phyloP scores from a whole-genome alignment of 495 filamentous ascomycete genomes.

The Cercophora newfieldiana region DNA sequence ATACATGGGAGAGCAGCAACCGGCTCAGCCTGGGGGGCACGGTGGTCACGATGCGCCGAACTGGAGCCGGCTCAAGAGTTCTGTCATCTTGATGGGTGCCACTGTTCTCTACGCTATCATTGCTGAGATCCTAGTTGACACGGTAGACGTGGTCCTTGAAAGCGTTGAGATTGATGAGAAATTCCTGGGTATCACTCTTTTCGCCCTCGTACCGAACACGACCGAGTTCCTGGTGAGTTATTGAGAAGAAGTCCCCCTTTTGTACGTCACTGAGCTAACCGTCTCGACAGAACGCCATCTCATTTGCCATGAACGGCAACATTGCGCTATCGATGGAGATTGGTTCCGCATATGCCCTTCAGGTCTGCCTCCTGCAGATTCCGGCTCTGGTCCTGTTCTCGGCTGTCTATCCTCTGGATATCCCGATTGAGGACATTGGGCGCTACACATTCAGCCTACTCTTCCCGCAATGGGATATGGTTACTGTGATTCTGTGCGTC shows the following conservation, averaged over 20 bases:
- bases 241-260: not conserved
- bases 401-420: conserved; percentile 51
- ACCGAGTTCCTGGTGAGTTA: conserved; percentile 88
- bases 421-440: conserved; percentile 54
- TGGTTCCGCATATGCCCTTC: conserved; percentile 93
- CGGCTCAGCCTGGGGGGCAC: conserved; percentile 28
- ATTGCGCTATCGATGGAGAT: conserved; percentile 99
- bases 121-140: conserved; percentile 94
- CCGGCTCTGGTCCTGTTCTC: conserved; percentile 91
- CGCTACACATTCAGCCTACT: conserved; percentile 89
- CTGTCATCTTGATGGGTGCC: conserved; percentile 83
- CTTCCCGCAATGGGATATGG: conserved; percentile 99
- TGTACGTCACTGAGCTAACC: conserved; percentile 35
- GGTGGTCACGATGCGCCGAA: conserved; percentile 94
- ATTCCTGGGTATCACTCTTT: conserved; percentile 95
- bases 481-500: conserved; percentile 95
- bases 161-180: conserved; percentile 94
- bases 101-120: conserved; percentile 94
- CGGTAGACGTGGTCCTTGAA: conserved; percentile 89
- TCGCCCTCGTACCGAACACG: conserved; percentile 95
- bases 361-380: conserved; percentile 96
- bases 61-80: conserved; percentile 89
- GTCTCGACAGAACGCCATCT: conserved; percentile 84
- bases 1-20: conserved; percentile 37
- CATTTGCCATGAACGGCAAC: conserved; percentile 99